phyloP scores from a whole-genome alignment of 345 rosid genomes.

The Streptanthus diversifolius region DNA sequence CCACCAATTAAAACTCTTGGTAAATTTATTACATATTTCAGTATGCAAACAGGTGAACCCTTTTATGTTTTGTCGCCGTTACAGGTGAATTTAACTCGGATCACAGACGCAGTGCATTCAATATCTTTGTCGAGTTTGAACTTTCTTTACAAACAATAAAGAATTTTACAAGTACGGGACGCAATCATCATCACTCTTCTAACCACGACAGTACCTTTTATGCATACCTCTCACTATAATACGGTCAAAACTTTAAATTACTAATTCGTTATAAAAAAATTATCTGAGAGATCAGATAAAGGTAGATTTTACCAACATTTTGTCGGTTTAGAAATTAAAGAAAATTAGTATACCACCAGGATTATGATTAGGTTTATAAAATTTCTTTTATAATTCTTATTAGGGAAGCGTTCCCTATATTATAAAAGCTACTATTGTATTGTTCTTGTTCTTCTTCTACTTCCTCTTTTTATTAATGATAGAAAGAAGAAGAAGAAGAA shows the following conservation, averaged over 20 bases:
- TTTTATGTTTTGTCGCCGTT: too few species aligned
- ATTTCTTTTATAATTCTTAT: too few species aligned
- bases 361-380: neutral
- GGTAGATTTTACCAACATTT: neutral
- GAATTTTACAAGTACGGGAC: neutral
- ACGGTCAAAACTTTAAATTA: neutral
- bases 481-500: too few species aligned
- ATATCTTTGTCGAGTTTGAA: neutral
- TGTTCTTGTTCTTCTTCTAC: too few species aligned
- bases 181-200: neutral
- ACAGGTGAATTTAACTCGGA: too few species aligned
- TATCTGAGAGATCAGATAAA: neutral
- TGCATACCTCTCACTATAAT: neutral
- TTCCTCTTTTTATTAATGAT: too few species aligned
- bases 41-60: neutral
- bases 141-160: neutral
- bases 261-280: neutral
- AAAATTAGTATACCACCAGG: neutral
- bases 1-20: too few species aligned
- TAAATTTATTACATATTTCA: neutral
- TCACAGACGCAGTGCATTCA: too few species aligned
- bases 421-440: too few species aligned
- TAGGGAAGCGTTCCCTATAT: too few species aligned
- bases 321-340: neutral
- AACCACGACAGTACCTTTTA: neutral